These are phyloP conservation scores for Penicillium glabrum DNA, from an alignment of 2,329 filamentous ascomycete species.

Conservation along the genomic window DNA sequence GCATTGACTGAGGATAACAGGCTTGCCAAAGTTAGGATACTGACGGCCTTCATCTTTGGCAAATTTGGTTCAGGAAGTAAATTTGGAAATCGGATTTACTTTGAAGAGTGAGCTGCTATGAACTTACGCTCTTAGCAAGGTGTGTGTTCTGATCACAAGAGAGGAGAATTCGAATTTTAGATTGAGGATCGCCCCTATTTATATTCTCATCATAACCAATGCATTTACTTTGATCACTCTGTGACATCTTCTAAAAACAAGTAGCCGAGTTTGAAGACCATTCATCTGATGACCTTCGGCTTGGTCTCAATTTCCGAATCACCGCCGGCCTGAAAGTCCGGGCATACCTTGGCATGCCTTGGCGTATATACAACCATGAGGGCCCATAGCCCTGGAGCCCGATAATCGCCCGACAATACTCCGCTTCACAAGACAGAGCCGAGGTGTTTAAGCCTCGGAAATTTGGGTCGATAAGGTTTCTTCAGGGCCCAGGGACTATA, in stretches of 20 bases:
- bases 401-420: neutral
- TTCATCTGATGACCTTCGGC: neutral
- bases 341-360: neutral
- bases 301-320: neutral
- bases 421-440: neutral
- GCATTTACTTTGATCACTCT: neutral
- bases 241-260: neutral
- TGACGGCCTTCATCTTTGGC: neutral
- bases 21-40: neutral
- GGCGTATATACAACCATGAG: neutral
- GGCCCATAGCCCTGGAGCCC: neutral
- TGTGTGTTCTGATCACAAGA: no score
- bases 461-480: neutral
- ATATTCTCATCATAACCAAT: neutral
- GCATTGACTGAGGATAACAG: constrained; percentile 30
- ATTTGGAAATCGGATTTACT: neutral
- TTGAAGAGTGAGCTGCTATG: neutral
- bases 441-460: neutral
- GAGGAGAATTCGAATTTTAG: no score
- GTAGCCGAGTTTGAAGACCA: no score
- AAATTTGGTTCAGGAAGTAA: neutral
- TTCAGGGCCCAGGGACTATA: neutral
- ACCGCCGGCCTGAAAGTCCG: neutral
- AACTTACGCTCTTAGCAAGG: no score
- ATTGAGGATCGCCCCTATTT: neutral